A percentile compares a stretch with the other conserved stretches of the same genome.
Conservation (phyloP, 176 grass and related monocot species). For the Coix lacrymajobi region DNA sequence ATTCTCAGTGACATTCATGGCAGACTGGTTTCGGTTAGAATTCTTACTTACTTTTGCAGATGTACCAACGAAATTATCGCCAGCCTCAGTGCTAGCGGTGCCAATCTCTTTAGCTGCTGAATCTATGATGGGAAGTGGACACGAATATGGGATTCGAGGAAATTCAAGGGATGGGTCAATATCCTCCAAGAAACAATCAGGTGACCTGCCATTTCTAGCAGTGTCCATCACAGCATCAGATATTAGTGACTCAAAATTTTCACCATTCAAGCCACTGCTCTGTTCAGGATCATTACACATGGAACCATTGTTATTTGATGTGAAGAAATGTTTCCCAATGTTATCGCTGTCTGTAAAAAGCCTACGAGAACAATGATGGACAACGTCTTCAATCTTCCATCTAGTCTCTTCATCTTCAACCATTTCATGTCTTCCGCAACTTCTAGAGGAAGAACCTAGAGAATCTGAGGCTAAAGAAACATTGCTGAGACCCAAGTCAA, state of each 20-base stretch:
- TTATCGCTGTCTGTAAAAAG: constrained; percentile 42
- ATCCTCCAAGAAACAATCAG: constrained; percentile 46
- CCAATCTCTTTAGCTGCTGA: constrained; percentile 25
- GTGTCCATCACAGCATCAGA: constrained; percentile 24
- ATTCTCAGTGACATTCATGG: background rate
- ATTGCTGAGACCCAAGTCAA: constrained; percentile 10
- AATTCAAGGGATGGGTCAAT: constrained; percentile 23
- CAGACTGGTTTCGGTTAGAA: constrained; percentile 11
- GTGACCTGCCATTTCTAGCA: constrained; percentile 37
- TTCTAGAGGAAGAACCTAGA: constrained; percentile 20
- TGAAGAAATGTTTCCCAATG: constrained; percentile 27
- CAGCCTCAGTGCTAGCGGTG: background rate
- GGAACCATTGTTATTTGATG: constrained; percentile 19
- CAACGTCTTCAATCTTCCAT: constrained; percentile 36
- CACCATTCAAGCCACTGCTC: constrained; percentile 16
- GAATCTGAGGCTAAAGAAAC: constrained; percentile 9
- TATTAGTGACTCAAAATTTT: constrained; percentile 14
- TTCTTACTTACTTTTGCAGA: constrained; percentile 18
- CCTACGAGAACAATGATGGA: constrained; percentile 38
- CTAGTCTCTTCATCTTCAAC: constrained; percentile 29
- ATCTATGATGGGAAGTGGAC: constrained; percentile 54
- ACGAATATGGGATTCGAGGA: constrained; percentile 58
- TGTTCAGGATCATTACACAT: constrained; percentile 23
- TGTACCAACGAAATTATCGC: constrained; percentile 19
- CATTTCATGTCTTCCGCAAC: constrained; percentile 10